Percentiles rank a stretch among this genome's conserved stretches.
Evolutionary conservation across 495 filamentous ascomycete species (phyloP).

Genomic region (Xylaria intraflava): DNA sequence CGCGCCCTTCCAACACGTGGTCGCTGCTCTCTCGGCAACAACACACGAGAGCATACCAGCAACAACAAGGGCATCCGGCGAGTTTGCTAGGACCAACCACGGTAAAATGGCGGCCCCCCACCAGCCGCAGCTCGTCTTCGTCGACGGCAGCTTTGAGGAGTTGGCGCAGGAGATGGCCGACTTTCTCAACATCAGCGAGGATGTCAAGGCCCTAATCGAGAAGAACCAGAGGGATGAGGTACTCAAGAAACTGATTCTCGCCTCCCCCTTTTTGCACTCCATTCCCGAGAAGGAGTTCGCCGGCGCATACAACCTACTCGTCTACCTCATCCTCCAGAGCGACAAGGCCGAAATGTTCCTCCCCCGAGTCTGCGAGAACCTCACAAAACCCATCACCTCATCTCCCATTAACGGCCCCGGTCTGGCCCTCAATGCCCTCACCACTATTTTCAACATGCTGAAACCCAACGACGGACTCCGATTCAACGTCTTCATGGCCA

Average conservation of each 20-base stretch:
- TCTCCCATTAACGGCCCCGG: constrained; percentile 78
- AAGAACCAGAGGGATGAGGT: constrained; percentile 72
- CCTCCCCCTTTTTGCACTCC: constrained; percentile 62
- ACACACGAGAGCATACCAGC: not conserved
- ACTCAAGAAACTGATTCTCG: constrained; percentile 78
- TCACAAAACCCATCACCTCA: constrained; percentile 76
- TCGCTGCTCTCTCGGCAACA: not conserved
- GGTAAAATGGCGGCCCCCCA: constrained; percentile 13
- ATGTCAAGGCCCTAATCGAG: constrained; percentile 66
- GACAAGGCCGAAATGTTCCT: constrained; percentile 78
- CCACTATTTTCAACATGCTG: constrained; percentile 95
- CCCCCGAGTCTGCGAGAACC: constrained; percentile 75
- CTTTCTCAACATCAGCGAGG: constrained; percentile 64
- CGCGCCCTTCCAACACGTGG: not conserved
- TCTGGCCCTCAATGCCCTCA: constrained; percentile 78
- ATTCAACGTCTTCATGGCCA: constrained; percentile 81
- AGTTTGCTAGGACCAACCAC: not conserved
- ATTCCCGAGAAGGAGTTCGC: constrained; percentile 94
- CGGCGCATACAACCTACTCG: constrained; percentile 88
- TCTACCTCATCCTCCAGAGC: constrained; percentile 83
- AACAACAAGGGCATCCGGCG: not conserved
- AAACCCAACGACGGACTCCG: constrained; percentile 64
- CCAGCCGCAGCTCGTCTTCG: constrained; percentile 56
- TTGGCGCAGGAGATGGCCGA: constrained; percentile 82
- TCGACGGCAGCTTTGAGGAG: constrained; percentile 86